Base-by-base conservation (phyloP, 257 asterid species). In the Coffea canephora region DNA sequence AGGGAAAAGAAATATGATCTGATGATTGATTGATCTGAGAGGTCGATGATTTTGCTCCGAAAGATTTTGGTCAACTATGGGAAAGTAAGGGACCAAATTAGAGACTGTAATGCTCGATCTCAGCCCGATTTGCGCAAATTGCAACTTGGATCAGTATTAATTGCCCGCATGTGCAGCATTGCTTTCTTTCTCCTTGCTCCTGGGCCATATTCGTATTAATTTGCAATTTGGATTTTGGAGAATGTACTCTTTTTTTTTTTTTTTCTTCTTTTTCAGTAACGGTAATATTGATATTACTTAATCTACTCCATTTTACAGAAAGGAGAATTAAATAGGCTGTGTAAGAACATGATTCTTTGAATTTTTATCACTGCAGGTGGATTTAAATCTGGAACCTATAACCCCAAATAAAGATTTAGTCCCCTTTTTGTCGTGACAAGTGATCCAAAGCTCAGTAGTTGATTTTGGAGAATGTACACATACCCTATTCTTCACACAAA, bases 181-280 rank as follows among this genome's bases (percentile, higher is more conserved):
- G 78, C 57, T 41, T 61, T 75, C n/a, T 55, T 75, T 74, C 15
- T 62, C 45, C 61, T 25, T 61, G 3, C 12, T 3, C 6, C 43
- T 76, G 72, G 79, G 72, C 79, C 79, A 76, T 5, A 15, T 31
- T 50, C n/a, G 27, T 25, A 71, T n/a, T 71, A 46, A 62, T 62
- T n/a, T 62, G 48, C 6, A 25, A 14, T 76, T 21, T 7, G 45
- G 15, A 8, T 19, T 13, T 27, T 31, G 15, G 43, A 64, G 27
- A 64, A 8, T 64, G 41, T 31, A 31, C 34, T 31, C 34, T 31
- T 31, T 31, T 31, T 31, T 31, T 31, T 31, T 31, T 31, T 31
- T 31, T 31, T 31, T 31, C 31, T 31, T 31, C 31, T 31, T 31
- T 31, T 31, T 1, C 34, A 0, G 34, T 31, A 31, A 31, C 34